Conservation (phyloP, 768 basidiomycete species). For the Chalciporus piperatus region DNA sequence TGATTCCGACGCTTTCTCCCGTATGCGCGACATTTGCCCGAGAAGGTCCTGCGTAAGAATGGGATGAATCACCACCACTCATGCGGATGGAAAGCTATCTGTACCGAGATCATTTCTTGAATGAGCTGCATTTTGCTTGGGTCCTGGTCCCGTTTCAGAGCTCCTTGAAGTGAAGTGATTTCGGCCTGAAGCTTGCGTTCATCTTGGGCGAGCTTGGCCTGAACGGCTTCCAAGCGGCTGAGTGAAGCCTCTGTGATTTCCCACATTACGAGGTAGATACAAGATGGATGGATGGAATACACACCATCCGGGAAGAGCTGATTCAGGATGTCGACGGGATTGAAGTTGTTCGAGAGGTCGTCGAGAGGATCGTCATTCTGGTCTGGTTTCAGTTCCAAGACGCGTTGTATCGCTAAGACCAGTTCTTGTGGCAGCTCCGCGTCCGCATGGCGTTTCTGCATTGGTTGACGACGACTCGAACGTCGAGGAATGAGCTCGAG, state of each 20-base stretch:
- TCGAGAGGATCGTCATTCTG: conserved; percentile 54
- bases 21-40: conserved; percentile 92
- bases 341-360: conserved; percentile 55
- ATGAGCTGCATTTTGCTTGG: conserved; percentile 87
- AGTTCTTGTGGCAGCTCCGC: conserved; percentile 66
- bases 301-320: conserved; percentile 78
- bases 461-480: conserved; percentile 2
- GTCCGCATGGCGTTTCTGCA: conserved; percentile 22
- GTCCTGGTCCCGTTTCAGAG: conserved; percentile 76
- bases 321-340: conserved; percentile 50
- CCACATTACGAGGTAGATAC: not conserved
- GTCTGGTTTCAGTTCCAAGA: conserved; percentile 52
- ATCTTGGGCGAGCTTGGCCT: conserved; percentile 62
- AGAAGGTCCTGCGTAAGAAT: conserved; percentile 68
- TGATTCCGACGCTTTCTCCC: conserved; percentile 95
- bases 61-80: conserved; percentile 4
- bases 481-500: not conserved
- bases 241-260: conserved; percentile 65
- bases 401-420: conserved; percentile 65
- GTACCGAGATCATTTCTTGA: conserved; percentile 94
- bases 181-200: conserved; percentile 70
- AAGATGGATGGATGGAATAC: conserved; percentile 18
- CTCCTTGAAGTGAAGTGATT: conserved; percentile 62
- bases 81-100: conserved; percentile 17
- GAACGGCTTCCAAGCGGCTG: conserved; percentile 66